Conservation (phyloP, 306 rosid genomes). For the Oemleria cerasiformis region DNA sequence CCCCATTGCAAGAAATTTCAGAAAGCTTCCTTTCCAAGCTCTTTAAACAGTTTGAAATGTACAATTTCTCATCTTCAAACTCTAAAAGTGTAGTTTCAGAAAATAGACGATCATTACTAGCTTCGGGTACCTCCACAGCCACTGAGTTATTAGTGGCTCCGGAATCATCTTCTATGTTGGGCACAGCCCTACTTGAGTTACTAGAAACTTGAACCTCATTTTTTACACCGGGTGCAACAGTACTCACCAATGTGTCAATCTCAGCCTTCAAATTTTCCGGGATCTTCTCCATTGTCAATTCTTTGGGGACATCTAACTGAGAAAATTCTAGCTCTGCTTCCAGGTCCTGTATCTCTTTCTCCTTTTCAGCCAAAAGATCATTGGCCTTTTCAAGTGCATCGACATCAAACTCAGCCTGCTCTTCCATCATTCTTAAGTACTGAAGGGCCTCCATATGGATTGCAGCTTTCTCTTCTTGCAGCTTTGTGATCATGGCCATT, state of each 20-base stretch:
- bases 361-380: slow-evolving; percentile 76
- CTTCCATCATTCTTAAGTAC: slow-evolving; percentile 92
- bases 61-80: slow-evolving; percentile 66
- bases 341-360: slow-evolving; percentile 72
- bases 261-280: slow-evolving; percentile 31
- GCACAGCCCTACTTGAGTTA: slow-evolving; percentile 24
- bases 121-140: slow-evolving; percentile 27
- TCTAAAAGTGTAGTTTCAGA: slow-evolving; percentile 38
- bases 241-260: slow-evolving; percentile 23
- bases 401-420: slow-evolving; percentile 89
- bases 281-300: slow-evolving; percentile 18
- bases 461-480: slow-evolving; percentile 92
- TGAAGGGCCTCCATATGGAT: slow-evolving; percentile 90
- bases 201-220: slow-evolving; percentile 16
- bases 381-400: slow-evolving; percentile 76
- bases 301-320: slow-evolving; percentile 32
- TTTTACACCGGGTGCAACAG: slow-evolving; percentile 20
- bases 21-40: slow-evolving; percentile 58
- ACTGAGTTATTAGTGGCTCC: slow-evolving; percentile 28
- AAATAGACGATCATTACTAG: slow-evolving; percentile 28
- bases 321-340: slow-evolving; percentile 74
- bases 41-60: slow-evolving; percentile 55
- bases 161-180: slow-evolving; percentile 16
- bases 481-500: slow-evolving; percentile 93
- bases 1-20: slow-evolving; percentile 26